Evolutionary conservation across 2,329 filamentous ascomycete species (phyloP).

Genomic region (Diatrype stigma): DNA sequence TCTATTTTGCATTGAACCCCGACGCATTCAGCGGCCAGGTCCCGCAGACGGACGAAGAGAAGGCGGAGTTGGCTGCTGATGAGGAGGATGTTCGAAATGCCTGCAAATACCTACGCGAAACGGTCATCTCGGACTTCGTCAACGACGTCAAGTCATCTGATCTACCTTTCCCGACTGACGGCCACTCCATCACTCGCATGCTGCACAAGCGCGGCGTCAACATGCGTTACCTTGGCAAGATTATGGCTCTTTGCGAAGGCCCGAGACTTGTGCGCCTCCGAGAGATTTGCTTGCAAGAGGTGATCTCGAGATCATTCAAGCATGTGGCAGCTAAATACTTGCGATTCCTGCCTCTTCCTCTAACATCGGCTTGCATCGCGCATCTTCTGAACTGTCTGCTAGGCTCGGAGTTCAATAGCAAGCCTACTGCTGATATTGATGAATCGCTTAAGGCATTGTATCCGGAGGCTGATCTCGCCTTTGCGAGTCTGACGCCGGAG

Average conservation of each 20-base stretch:
- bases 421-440: conserved; percentile 75
- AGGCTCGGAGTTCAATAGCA: conserved; percentile 69
- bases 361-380: conserved; percentile 74
- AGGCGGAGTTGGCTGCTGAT: conserved; percentile 74
- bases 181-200: conserved; percentile 80
- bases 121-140: conserved; percentile 79
- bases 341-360: conserved; percentile 71
- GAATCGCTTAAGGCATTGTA: conserved; percentile 71
- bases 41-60: conserved; percentile 87
- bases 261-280: conserved; percentile 72
- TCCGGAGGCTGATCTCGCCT: conserved; percentile 75
- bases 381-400: conserved; percentile 94
- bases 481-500: conserved; percentile 73
- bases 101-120: conserved; percentile 70
- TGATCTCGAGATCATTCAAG: conserved; percentile 95
- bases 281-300: conserved; percentile 79
- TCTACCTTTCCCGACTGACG: conserved; percentile 97
- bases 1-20: conserved; percentile 85
- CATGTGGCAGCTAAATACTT: conserved; percentile 79
- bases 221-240: conserved; percentile 85
- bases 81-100: conserved; percentile 85
- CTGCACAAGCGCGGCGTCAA: conserved; percentile 98
- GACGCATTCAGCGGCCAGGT: conserved; percentile 92
- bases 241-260: conserved; percentile 68
- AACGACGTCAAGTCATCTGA: conserved; percentile 88